Evolutionary conservation across 768 basidiomycete species (phyloP), one percentile per base, ranked within the genome.

Genomic region (Galerina marginata): DNA sequence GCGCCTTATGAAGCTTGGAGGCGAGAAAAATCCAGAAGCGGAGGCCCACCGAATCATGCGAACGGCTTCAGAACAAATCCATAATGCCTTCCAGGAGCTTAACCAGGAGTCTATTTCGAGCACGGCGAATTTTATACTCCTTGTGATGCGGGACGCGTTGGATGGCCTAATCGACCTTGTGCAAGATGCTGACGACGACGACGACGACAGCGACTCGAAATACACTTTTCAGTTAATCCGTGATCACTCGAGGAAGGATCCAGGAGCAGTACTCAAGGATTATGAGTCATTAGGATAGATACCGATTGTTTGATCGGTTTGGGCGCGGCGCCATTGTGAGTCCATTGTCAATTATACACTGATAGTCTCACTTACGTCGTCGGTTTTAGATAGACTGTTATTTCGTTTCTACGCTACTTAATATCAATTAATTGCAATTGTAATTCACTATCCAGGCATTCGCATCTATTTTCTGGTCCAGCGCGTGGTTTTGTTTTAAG

Each of bases 281-380:
- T 76, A 76, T 60, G 72, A 76, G 56, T 65, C 71, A 26, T 64
- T 76, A 40, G 75, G 72, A 33, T 68, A 59, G 45, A 26, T 38
- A 60, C 20, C 23, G 39, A 15, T 12, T 29, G 10, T 11, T 29
- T 33, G 5, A 7, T 33, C 29, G 12, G 4, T 53, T 26, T 11
- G 25, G n/a, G 37, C 9, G 39, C 12, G 42, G 39, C 12, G 42
- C 12, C 38, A 26, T 53, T 16, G 42, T 14, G 16, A 44, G 23
- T 42, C n/a, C 20, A 20, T 20, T 44, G 11, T 36, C 15, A 36
- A 36, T 36, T 53, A 23, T 20, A n/a, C 38, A 36, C 29, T 48
- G n/a, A 53, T 15, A 40, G 23, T 42, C 14, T 38, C 39, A 15
- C 39, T 15, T 2, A 14, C 3, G 3, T 15, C 42, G 6, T 14